These are phyloP conservation scores for Yamadazyma dushanensis DNA, from an alignment of 1,139 yeast genomes.

Conservation along the genomic window DNA sequence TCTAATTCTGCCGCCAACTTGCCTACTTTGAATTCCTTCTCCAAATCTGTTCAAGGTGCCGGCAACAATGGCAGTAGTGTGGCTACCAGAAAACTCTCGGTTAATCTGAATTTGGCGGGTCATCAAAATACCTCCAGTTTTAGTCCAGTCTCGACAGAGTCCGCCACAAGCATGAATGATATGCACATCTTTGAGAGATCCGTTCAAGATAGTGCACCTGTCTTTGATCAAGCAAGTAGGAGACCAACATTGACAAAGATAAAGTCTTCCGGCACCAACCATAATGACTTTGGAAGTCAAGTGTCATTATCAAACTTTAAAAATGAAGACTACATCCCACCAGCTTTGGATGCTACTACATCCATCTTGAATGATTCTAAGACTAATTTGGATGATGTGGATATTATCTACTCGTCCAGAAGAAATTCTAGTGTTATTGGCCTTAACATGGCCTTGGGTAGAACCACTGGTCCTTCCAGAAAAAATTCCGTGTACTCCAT, in stretches of 20 bases:
- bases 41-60: too few relatives aligned
- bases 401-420: constrained; percentile 63
- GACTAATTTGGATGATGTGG: constrained; percentile 65
- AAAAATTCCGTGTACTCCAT: constrained; percentile 41
- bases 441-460: constrained; percentile 60
- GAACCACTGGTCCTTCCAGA: constrained; percentile 39
- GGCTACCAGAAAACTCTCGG: constrained; percentile 4
- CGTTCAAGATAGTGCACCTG: constrained; percentile 47
- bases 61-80: too few relatives aligned
- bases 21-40: not conserved
- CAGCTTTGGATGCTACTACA: constrained; percentile 80
- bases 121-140: constrained; percentile 9
- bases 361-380: constrained; percentile 56
- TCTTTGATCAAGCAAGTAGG: constrained; percentile 12
- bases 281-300: constrained; percentile 20
- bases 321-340: constrained; percentile 70
- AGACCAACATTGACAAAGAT: constrained; percentile 19
- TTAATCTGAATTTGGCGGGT: constrained; percentile 3
- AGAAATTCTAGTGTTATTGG: constrained; percentile 60
- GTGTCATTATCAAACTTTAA: constrained; percentile 31
- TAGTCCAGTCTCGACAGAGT: constrained; percentile 7
- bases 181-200: constrained; percentile 57
- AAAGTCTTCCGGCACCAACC: constrained; percentile 24
- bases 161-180: constrained; percentile 7
- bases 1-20: constrained; percentile 1